Evolutionary conservation across 352 stramenopile species (phyloP).

Genomic region (Globisporangium paroecandrum): DNA sequence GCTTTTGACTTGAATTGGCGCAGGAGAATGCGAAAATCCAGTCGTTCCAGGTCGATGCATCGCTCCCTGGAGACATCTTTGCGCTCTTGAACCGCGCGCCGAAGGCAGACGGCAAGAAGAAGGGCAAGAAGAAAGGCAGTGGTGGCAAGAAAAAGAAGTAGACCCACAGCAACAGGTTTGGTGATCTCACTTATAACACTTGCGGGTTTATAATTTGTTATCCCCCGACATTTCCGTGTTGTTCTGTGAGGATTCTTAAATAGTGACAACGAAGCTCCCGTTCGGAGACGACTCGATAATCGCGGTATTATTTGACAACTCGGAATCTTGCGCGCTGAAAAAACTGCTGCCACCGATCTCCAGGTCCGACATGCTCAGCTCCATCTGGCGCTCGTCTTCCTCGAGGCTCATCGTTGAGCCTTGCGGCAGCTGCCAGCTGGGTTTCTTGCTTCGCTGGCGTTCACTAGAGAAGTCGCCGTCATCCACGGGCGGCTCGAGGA

Average conservation of each 20-base stretch:
- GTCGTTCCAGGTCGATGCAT: slow-evolving; percentile 76
- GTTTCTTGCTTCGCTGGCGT: slow-evolving; percentile 23
- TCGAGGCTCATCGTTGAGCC: background rate
- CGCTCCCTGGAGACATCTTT: slow-evolving; percentile 67
- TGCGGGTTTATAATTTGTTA: background rate
- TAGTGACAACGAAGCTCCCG: slow-evolving; percentile 57
- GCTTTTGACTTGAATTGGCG: background rate
- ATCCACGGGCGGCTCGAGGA: slow-evolving; percentile 26
- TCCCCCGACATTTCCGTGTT: background rate
- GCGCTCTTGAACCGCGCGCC: slow-evolving; percentile 63
- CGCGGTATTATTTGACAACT: slow-evolving; percentile 15
- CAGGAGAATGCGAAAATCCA: slow-evolving; percentile 61
- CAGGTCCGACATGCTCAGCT: slow-evolving; percentile 20
- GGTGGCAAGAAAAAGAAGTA: slow-evolving; percentile 67
- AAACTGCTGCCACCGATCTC: slow-evolving; percentile 15
- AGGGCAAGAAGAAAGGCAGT: slow-evolving; percentile 68
- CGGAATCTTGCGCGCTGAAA: slow-evolving; percentile 7
- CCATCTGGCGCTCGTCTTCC: background rate
- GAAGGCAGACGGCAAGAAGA: slow-evolving; percentile 76
- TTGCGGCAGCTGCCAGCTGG: background rate
- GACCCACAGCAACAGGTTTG: background rate
- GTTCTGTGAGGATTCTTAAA: slow-evolving; percentile 28
- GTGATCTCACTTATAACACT: background rate
- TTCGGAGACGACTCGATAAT: slow-evolving; percentile 52
- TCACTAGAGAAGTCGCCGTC: slow-evolving; percentile 19